A percentile compares a stretch with the other conserved stretches of the same genome.
Evolutionary conservation across 129 eudicot species (phyloP).

Genomic region (Lactuca sativa): DNA sequence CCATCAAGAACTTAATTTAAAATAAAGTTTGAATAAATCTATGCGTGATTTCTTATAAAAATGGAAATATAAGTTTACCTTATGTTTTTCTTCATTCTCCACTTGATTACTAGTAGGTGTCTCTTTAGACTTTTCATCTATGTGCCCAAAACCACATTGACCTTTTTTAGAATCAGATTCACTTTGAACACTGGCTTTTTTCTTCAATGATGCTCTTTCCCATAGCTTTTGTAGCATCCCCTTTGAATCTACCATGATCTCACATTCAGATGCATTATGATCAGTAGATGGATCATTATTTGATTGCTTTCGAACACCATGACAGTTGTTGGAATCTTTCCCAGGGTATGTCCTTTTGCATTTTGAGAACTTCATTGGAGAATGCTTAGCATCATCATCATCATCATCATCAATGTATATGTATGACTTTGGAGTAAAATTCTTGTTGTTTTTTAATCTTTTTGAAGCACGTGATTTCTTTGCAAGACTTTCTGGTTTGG

Average conservation of each 20-base stretch:
- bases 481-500: slow-evolving; percentile 38
- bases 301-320: slow-evolving; percentile 43
- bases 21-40: not conserved
- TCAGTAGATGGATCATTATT: slow-evolving; percentile 44
- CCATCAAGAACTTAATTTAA: not conserved
- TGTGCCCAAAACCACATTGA: not conserved
- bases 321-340: slow-evolving; percentile 29
- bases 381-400: slow-evolving; percentile 22
- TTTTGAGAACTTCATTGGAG: slow-evolving; percentile 63
- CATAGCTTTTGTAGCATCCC: slow-evolving; percentile 56
- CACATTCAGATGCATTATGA: slow-evolving; percentile 41
- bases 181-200: slow-evolving; percentile 31
- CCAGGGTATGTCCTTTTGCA: slow-evolving; percentile 60
- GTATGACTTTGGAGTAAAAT: slow-evolving; percentile 29
- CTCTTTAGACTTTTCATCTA: slow-evolving; percentile 7
- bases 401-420: slow-evolving; percentile 81
- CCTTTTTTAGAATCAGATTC: slow-evolving; percentile 16
- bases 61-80: slow-evolving; percentile 40
- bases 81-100: slow-evolving; percentile 29
- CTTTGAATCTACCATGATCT: slow-evolving; percentile 50
- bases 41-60: too few species aligned
- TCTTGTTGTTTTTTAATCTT: slow-evolving; percentile 35
- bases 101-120: not conserved
- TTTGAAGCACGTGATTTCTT: slow-evolving; percentile 35
- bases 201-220: slow-evolving; percentile 60